These are phyloP conservation scores for Leishmania braziliensis DNA, from an alignment of 208 protist genomes.

Conservation along the genomic window DNA sequence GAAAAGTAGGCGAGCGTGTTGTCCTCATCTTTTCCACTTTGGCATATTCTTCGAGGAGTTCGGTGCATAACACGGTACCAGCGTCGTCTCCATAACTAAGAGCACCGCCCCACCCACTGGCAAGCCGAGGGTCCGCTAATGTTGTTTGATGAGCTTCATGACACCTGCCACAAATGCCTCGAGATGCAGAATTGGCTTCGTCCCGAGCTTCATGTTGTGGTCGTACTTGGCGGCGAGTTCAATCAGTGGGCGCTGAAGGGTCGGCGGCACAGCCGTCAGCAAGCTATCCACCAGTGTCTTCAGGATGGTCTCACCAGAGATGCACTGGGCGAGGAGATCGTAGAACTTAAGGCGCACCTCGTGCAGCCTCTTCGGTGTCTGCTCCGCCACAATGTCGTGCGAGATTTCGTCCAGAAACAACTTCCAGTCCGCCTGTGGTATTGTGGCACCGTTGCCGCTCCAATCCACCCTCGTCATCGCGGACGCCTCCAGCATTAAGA, in stretches of 20 bases:
- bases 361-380: conserved; percentile 94
- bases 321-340: conserved; percentile 98
- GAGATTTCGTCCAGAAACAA: conserved; percentile 93
- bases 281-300: conserved; percentile 86
- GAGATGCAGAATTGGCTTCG: conserved; percentile 98
- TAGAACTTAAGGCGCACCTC: conserved; percentile 97
- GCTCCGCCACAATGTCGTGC: conserved; percentile 92
- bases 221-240: conserved; percentile 95
- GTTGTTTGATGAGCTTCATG: conserved; percentile 83
- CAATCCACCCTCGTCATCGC: conserved; percentile 87
- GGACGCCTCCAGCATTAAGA: conserved; percentile 97
- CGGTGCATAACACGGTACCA: background rate
- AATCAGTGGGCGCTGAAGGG: conserved; percentile 86
- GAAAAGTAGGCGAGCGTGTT: too few relatives aligned
- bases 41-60: background rate
- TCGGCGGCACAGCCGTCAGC: conserved; percentile 65
- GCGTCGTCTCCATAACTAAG: background rate
- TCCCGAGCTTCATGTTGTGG: conserved; percentile 96
- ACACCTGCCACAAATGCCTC: conserved; percentile 97
- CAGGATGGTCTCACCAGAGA: conserved; percentile 97
- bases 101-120: too few relatives aligned
- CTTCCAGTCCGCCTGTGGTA: conserved; percentile 96
- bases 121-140: background rate
- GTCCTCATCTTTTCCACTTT: background rate
- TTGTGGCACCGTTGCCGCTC: conserved; percentile 60